Conservation (phyloP, 208 protist species). For the Tetramitus jugosus region DNA sequence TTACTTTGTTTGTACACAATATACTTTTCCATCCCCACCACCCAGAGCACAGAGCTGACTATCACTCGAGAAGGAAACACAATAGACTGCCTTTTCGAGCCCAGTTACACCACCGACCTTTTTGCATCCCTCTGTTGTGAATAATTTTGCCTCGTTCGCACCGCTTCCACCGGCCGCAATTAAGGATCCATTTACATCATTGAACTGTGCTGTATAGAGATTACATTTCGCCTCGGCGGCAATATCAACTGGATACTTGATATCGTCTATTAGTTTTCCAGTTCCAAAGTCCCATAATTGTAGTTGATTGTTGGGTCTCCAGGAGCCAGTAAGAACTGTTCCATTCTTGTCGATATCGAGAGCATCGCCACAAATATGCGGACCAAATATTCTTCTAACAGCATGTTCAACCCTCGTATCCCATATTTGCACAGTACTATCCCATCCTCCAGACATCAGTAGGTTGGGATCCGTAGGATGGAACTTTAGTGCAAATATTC, state of each 20-base stretch:
- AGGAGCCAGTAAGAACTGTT: conserved; percentile 22
- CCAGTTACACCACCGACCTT: neutral
- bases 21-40: neutral
- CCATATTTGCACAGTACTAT: conserved; percentile 28
- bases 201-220: neutral
- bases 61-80: neutral
- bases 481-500: conserved; percentile 27
- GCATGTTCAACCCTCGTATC: conserved; percentile 23
- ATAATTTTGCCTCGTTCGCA: neutral
- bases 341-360: conserved; percentile 17
- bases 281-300: conserved; percentile 28
- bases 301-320: conserved; percentile 25
- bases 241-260: no score
- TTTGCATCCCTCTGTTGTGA: neutral
- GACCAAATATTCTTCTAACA: conserved; percentile 29
- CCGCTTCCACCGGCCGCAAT: neutral
- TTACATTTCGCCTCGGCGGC: neutral
- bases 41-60: neutral
- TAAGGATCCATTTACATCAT: neutral
- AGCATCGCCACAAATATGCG: conserved; percentile 30
- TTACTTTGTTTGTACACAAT: neutral
- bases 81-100: conserved; percentile 2
- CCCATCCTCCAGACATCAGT: conserved; percentile 30
- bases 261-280: conserved; percentile 4
- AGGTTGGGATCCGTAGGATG: conserved; percentile 23